Evolutionary conservation across 306 rosid genomes (phyloP), one percentile per base, ranked within the genome.

Genomic region (Lathyrus tuberosus): DNA sequence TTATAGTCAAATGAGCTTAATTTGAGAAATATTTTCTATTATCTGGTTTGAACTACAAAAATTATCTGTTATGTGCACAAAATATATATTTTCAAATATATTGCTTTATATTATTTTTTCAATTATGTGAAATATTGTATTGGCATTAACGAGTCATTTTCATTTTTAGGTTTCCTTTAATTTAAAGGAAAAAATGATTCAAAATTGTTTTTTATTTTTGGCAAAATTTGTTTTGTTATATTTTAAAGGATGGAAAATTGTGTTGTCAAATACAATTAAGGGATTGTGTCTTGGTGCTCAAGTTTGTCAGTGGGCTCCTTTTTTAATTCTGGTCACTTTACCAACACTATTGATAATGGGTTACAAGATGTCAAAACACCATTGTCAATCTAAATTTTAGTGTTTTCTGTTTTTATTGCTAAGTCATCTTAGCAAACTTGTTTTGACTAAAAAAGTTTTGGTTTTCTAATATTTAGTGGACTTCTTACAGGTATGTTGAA

Each of bases 401-500:
- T 11, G 43, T 72, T 44, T 47, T 13, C 54, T 43, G 17, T 22
- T 51, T 69, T 15, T 72, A 41, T 37, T 72, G 62, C 43, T 4
- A 63, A 59, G 26, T 46, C 35, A 2, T 38, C 20, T 12, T 62
- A 35, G 42, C 13, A 15, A 22, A 26, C 40, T 65, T 44, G 42
- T 47, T 52, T 24, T 52, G 61, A 35, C 58, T 42, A 54, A 65
- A 54, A 65, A 53, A 38, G 10, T 54, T 70, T 67, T 62, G 41
- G 62, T 18, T 69, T 67, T 38, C 35, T 18, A 78, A 35, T 41
- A 65, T 73, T 47, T 46, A 31, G 44, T 56, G 28, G 48, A 59
- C 40, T 17, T 71, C 42, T 69, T 81, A 73, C 90, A 94, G 98
- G 75, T 94, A 94, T 81, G 92, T 86, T 68, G 98, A 90, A 38